Evolutionary conservation across 2,329 filamentous ascomycete species (phyloP), one percentile per base, ranked within the genome.

Genomic region (Neofusicoccum cordaticola): DNA sequence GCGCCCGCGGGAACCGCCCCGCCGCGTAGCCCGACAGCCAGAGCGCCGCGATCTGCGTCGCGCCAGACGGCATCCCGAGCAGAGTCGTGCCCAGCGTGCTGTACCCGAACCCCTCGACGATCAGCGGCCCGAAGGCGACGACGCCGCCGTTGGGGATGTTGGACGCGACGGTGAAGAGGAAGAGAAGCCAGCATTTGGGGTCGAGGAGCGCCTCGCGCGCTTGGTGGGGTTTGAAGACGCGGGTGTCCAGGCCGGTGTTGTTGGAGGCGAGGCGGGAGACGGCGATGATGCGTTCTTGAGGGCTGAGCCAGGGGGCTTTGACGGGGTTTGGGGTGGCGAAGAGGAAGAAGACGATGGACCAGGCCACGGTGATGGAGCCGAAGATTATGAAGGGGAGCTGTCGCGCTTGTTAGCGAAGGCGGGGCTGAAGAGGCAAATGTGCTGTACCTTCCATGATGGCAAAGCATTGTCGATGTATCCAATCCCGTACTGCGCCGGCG

Each of bases 211-310:
- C 84, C 68, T 87, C 85, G 67, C 78, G 81, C 69, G 86, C 75
- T 68, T 86, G 85, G 64, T 86, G 81, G 1, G 74, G 67, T 19
- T 82, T 79, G 75, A 86, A 86, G 35, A 76, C 75, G 68, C 75
- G 80, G 71, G 81, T 81, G 66, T 81, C 78, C 17, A 82, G 71
- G 68, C 80, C 80, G 3, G 79, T 81, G 66, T 81, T 78, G 67
- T 82, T 82, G 56, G 73, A 72, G 27, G 42, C 56, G 3, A 92
- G 84, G 0, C 90, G 82, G 65, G 90, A 89, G n/a, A 91, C 78
- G 0, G 87, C 88, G 45, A 92, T 81, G 0, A 86, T 73, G 13
- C 86, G 86, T 68, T 94, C 90, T 52, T 86, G 81, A 57, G 88
- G 84, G 9, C 79, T 89, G 27, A 94, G 70, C 82, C 84, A 88